Base-by-base conservation (phyloP, 805 yeast genomes). In the Ogataea dorogensis region DNA sequence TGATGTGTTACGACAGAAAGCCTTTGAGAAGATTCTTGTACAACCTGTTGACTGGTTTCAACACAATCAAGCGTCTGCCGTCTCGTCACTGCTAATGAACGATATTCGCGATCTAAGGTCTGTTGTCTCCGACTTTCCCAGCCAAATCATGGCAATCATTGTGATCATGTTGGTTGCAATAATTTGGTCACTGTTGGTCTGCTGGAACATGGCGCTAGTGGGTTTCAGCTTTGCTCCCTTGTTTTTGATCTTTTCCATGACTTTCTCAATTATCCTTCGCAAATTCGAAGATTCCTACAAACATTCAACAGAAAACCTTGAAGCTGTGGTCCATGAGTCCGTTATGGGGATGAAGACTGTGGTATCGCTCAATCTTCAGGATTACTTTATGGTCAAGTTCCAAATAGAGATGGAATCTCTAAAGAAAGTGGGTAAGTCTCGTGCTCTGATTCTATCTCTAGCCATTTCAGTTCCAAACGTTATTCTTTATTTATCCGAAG, bases 191-290 rank as follows among this genome's bases (percentile, higher is more conserved):
- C 43, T 87, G 1, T 70, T 69, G 0, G 56, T 70, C 8, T 96
- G 96, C 0, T 93, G 98, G 98, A 84, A 81, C 50, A 63, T 93
- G 26, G 75, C 96, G 2, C 61, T 91, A 7, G 93, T 86, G 2
- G 94, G 95, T 2, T 50, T 89, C 8, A 71, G 95, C 0, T 67
- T 88, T 56, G 70, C 84, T 10, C 94, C 96, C 0, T 44, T 79
- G 9, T 77, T 85, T 33, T 49, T 75, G 0, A 17, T 74, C 0
- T 51, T 77, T 1, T 73, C 89, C 2, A 59, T 64, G 0, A 28
- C 66, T 1, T 86, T 77, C 56, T 77, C 85, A 5, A 42, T 53
- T 0, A 33, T 77, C 3, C 59, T 81, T 20, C 78, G 73, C 41
- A 56, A 45, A 7, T 69, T 69, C 44, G 96, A 89, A 56, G 69